These are phyloP conservation scores for Macrolepiota dolichaula DNA, from an alignment of 768 basidiomycete genomes.

Conservation along the genomic window DNA sequence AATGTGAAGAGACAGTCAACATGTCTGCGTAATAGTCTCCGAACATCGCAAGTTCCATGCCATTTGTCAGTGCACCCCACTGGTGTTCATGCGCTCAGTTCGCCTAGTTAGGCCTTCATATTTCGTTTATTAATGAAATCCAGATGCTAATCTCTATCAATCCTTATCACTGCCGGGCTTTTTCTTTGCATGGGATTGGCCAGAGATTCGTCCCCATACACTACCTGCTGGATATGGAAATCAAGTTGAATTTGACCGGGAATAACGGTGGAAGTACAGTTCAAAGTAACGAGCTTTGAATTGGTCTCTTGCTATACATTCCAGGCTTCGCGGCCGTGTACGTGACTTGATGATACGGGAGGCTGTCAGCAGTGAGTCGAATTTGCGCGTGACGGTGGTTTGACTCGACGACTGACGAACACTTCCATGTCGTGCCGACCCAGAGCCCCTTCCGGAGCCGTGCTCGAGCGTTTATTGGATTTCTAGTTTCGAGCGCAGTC, in stretches of 20 bases:
- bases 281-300: not conserved
- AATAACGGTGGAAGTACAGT: not conserved
- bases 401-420: not conserved
- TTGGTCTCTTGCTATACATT: not conserved
- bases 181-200: not conserved
- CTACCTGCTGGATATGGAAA: not conserved
- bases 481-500: not conserved
- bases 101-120: not conserved
- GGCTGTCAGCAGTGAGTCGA: not conserved
- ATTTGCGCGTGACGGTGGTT: not conserved
- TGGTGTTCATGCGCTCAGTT: not conserved
- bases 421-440: not conserved
- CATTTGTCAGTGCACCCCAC: not conserved
- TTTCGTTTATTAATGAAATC: not conserved
- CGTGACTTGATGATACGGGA: not conserved
- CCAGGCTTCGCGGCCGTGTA: not conserved
- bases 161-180: not conserved
- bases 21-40: not conserved
- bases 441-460: not conserved
- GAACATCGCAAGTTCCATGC: not conserved
- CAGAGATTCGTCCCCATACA: not conserved
- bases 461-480: not conserved
- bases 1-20: not conserved
- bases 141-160: not conserved
- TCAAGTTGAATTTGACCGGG: not conserved